A percentile compares a stretch with the other conserved stretches of the same genome.
phyloP scores from a whole-genome alignment of 2,329 filamentous ascomycete genomes.

The Ceratocystis eucalypticola region DNA sequence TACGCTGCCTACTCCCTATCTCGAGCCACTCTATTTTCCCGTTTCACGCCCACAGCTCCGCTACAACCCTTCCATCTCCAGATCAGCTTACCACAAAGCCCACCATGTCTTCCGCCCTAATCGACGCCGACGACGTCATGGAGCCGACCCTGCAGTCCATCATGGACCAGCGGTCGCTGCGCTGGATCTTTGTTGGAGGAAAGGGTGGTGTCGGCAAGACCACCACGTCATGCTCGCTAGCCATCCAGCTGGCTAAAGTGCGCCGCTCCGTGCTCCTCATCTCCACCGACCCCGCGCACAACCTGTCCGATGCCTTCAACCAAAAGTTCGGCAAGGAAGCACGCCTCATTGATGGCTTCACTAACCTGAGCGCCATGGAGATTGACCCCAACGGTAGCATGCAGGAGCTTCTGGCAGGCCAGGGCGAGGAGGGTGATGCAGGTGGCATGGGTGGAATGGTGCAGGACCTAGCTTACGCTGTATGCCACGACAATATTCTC shows the following conservation, averaged over 20 bases:
- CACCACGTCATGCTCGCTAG: conserved; percentile 96
- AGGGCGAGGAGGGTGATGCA: conserved; percentile 56
- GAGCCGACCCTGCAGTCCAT: conserved; percentile 90
- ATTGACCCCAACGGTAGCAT: conserved; percentile 98
- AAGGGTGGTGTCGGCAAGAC: conserved; percentile 99
- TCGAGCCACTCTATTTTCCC: background rate
- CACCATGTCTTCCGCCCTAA: conserved; percentile 31
- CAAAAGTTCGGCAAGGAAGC: conserved; percentile 99
- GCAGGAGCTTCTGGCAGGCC: conserved; percentile 75
- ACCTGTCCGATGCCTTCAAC: conserved; percentile 91
- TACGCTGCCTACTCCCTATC: background rate
- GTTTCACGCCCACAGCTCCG: background rate
- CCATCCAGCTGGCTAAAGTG: conserved; percentile 90
- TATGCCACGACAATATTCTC: conserved; percentile 33
- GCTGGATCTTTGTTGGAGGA: conserved; percentile 98
- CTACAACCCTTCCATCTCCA: background rate
- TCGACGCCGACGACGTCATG: conserved; percentile 53
- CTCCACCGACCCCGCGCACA: conserved; percentile 96
- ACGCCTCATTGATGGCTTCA: conserved; percentile 77
- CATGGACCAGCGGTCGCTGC: conserved; percentile 84
- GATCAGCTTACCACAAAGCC: background rate
- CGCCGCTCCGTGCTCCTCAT: conserved; percentile 94
- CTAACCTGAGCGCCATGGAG: conserved; percentile 95
- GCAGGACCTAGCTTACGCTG: conserved; percentile 93
- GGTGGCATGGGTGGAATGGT: conserved; percentile 85